A percentile compares a stretch with the other conserved stretches of the same genome.
Evolutionary conservation across 2,329 filamentous ascomycete genomes (phyloP).

Genomic region (Fusarium pininemorale): DNA sequence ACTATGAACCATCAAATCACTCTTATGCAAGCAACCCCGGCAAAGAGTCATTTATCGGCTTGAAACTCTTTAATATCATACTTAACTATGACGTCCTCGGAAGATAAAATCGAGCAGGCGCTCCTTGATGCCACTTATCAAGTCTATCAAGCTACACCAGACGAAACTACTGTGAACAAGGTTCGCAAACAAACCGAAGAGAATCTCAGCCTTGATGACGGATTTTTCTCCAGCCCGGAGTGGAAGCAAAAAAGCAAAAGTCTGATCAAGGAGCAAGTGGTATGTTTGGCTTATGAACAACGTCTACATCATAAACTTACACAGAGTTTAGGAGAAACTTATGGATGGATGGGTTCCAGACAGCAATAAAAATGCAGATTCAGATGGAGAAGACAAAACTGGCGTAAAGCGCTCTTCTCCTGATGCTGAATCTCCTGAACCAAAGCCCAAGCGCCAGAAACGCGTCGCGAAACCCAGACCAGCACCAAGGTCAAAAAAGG

Average conservation of each 20-base stretch:
- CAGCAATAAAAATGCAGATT: constrained; percentile 35
- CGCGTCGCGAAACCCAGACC: constrained; percentile 43
- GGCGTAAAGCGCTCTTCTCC: constrained; percentile 47
- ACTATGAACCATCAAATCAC: neutral
- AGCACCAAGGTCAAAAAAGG: constrained; percentile 43
- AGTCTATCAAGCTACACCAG: constrained; percentile 55
- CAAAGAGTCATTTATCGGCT: neutral
- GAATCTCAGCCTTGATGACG: constrained; percentile 57
- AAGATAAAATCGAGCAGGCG: constrained; percentile 54
- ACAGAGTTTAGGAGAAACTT: constrained; percentile 46
- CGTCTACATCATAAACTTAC: neutral
- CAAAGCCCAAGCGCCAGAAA: constrained; percentile 54
- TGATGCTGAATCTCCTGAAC: constrained; percentile 48
- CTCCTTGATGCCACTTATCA: constrained; percentile 58
- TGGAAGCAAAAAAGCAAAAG: constrained; percentile 70
- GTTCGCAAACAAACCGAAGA: constrained; percentile 64
- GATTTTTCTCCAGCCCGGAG: constrained; percentile 57
- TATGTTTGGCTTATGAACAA: constrained; percentile 48
- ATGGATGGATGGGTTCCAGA: constrained; percentile 49
- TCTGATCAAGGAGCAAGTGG: constrained; percentile 64
- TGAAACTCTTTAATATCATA: neutral
- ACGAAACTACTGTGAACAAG: constrained; percentile 64
- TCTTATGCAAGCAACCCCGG: neutral
- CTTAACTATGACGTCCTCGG: constrained; percentile 52
- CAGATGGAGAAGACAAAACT: constrained; percentile 41